Evolutionary conservation across 2,329 filamentous ascomycete species (phyloP), one percentile per base, ranked within the genome.

Genomic region (Scedosporium dehoogii): DNA sequence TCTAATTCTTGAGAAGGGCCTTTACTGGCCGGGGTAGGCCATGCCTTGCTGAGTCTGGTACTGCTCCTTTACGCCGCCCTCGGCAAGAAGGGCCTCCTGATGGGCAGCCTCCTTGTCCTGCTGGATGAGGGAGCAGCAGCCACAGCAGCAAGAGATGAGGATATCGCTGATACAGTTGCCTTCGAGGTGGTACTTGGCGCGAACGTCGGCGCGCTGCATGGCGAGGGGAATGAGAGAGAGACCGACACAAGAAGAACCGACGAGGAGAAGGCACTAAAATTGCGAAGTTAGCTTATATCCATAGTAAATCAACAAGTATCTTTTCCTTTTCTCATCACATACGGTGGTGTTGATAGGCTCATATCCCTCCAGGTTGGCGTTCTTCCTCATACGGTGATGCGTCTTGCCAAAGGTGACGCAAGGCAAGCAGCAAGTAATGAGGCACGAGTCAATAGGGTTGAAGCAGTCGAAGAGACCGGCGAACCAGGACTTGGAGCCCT

Each of bases 291-390:
- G 51, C 29, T 48, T 18, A 25, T 18, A 25, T 23, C 9, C 18
- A 3, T 42, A 5, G 9, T 16, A 10, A 58, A 25, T 56, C 33
- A 46, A 16, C 4, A 38, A 33, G 9, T 25, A 12, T 59, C 38
- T 6, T 38, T 25, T 16, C 4, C 3, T 59, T 18, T 12, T 38
- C 14, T 38, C 14, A 38, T 38, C 33, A 71, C 77, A 27, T 71
- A 80, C 78, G 41, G 75, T 74, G 12, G 75, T 78, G 70, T 81
- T 80, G 67, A 79, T 70, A 38, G 75, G 72, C 71, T 79, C 75
- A 41, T 78, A 81, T 14, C 76, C 78, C 18, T 74, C 65, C 6
- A 80, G 73, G 62, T 70, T 72, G 42, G 68, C 71, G 27, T 74
- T 71, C 70, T 76, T 76, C 63, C 70, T 71, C 10, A 79, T 67